These are phyloP conservation scores for Geotrichum ghanense DNA, from an alignment of 805 yeast genomes.

Conservation along the genomic window DNA sequence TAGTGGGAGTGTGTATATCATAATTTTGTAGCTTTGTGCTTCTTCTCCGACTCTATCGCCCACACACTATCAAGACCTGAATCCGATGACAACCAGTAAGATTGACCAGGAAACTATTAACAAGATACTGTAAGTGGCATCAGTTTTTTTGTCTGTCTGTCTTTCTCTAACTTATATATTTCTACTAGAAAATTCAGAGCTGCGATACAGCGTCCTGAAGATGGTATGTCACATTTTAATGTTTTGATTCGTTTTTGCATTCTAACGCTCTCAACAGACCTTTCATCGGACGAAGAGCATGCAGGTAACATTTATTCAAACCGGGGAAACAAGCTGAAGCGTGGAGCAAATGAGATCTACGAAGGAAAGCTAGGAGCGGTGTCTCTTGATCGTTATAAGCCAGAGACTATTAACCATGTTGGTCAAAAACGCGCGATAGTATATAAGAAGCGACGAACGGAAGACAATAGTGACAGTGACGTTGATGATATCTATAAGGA, in stretches of 20 bases:
- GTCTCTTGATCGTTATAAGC: constrained; percentile 19
- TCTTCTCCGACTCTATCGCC: no score
- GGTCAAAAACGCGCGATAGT: constrained; percentile 22
- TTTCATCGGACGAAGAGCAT: constrained; percentile 21
- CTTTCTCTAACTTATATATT: background rate
- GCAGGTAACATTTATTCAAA: constrained; percentile 30
- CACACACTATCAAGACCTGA: constrained; percentile 6
- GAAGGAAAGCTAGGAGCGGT: constrained; percentile 29
- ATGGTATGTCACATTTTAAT: constrained; percentile 11
- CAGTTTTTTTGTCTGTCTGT: background rate
- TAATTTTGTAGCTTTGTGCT: no score
- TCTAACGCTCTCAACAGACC: constrained; percentile 10
- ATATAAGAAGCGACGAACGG: constrained; percentile 12
- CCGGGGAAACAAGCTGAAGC: constrained; percentile 47
- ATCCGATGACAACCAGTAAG: constrained; percentile 1
- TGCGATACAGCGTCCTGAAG: constrained; percentile 22
- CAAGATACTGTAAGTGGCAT: constrained; percentile 5
- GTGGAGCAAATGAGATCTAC: constrained; percentile 37
- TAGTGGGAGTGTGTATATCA: no score
- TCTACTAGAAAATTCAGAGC: constrained; percentile 22
- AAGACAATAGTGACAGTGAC: constrained; percentile 10
- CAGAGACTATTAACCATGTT: constrained; percentile 20
- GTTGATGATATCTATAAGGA: constrained; percentile 33
- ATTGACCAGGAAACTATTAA: constrained; percentile 2
- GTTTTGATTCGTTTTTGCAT: background rate